Conservation (phyloP, 2,329 filamentous ascomycete genomes). For the Biscogniauxia sp. region DNA sequence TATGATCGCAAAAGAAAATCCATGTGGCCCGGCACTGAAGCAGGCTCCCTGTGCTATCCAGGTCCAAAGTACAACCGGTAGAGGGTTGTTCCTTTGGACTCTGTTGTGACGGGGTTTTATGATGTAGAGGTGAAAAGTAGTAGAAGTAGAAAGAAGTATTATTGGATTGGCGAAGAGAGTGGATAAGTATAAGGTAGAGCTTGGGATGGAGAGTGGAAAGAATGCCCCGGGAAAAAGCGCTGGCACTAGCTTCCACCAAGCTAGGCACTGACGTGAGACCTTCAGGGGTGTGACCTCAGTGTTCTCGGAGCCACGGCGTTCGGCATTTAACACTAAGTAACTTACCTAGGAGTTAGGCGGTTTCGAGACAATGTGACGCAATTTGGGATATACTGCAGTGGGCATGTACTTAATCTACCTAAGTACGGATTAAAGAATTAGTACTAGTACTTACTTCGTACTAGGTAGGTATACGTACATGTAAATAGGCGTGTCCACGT, state of each 20-base stretch:
- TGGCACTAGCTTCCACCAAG: neutral
- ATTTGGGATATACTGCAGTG: neutral
- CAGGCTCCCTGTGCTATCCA: neutral
- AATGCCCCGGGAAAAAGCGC: neutral
- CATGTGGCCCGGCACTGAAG: slow-evolving; percentile 21
- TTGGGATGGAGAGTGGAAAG: neutral
- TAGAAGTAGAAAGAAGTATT: neutral
- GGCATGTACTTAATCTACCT: too few relatives aligned
- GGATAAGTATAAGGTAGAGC: neutral
- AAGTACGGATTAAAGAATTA: too few relatives aligned
- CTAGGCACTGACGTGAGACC: slow-evolving; percentile 13
- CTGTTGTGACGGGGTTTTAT: slow-evolving; percentile 7
- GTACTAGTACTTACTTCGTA: too few relatives aligned
- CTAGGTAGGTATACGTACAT: too few relatives aligned
- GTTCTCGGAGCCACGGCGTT: too few relatives aligned
- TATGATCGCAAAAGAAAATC: slow-evolving; percentile 26
- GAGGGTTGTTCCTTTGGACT: neutral
- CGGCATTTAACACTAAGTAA: too few relatives aligned
- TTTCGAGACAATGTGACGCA: neutral
- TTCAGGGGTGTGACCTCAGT: slow-evolving; percentile 5
- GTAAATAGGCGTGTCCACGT: neutral
- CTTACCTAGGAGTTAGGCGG: too few relatives aligned
- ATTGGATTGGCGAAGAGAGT: neutral
- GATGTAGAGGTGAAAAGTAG: neutral
- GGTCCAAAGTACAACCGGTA: slow-evolving; percentile 5